Conservation (phyloP, 768 basidiomycete genomes). For the Pleurotus ostreatus region DNA sequence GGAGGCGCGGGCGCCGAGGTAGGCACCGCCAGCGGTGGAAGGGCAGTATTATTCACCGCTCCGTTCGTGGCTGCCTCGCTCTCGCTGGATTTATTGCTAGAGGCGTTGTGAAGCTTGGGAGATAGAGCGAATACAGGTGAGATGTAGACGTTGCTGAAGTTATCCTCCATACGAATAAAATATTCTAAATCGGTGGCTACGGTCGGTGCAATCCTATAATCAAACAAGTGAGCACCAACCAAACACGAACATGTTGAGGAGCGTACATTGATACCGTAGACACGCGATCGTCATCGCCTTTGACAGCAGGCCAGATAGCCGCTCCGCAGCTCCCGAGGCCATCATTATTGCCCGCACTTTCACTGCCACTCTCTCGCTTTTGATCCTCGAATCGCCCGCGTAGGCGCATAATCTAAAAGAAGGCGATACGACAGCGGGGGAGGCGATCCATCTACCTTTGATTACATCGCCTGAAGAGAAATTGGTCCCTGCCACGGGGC, state of each 20-base stretch:
- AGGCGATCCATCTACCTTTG: constrained; percentile 23
- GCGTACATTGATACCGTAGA: constrained; percentile 20
- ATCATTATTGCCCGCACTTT: constrained; percentile 2
- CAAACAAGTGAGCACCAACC: background rate
- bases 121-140: constrained; percentile 23
- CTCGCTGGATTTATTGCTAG: too few species aligned
- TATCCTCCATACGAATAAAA: constrained; percentile 20
- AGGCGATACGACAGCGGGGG: constrained; percentile 23
- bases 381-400: constrained; percentile 3
- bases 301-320: constrained; percentile 18
- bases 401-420: constrained; percentile 28
- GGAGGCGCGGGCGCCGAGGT: background rate
- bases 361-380: background rate
- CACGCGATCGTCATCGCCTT: constrained; percentile 17
- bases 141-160: constrained; percentile 17
- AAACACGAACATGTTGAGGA: background rate
- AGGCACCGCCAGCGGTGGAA: background rate
- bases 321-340: constrained; percentile 16
- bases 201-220: constrained; percentile 18
- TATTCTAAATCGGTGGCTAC: constrained; percentile 10
- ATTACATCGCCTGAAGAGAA: constrained; percentile 21
- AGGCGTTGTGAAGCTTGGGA: constrained; percentile 15
- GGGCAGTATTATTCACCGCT: too few species aligned
- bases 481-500: constrained; percentile 4
- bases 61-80: too few species aligned